Conservation (phyloP, 768 basidiomycete species). For the Tricholoma sp. region DNA sequence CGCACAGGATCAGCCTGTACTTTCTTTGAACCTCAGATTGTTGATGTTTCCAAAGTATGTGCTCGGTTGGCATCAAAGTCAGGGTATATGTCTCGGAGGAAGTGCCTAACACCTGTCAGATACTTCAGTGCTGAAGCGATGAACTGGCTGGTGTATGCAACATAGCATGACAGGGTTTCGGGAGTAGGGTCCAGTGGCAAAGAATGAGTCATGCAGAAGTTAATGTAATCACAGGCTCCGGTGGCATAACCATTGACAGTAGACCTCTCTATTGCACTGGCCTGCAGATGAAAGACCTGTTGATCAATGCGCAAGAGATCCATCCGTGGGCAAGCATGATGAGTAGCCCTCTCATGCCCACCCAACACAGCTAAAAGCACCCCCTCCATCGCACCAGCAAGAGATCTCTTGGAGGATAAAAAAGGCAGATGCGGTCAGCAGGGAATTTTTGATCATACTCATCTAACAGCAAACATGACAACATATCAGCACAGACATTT, state of each 20-base stretch:
- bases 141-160: constrained; percentile 12
- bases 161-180: constrained; percentile 10
- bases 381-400: neutral
- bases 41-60: neutral
- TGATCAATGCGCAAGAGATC: constrained; percentile 9
- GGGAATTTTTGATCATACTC: constrained; percentile 11
- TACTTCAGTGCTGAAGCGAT: constrained; percentile 16
- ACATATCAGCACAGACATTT: constrained; percentile 12
- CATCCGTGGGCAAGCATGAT: constrained; percentile 4
- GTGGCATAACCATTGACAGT: constrained; percentile 13
- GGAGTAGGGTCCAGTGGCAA: constrained; percentile 18
- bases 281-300: constrained; percentile 10
- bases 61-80: neutral
- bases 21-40: neutral
- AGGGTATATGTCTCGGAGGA: neutral
- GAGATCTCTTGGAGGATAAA: constrained; percentile 8
- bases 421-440: constrained; percentile 11
- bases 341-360: constrained; percentile 5
- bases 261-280: constrained; percentile 15
- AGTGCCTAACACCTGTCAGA: neutral
- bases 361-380: constrained; percentile 13
- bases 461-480: constrained; percentile 13
- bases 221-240: constrained; percentile 17
- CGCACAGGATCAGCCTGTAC: neutral
- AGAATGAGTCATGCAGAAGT: constrained; percentile 10